Base-by-base conservation (phyloP, 495 filamentous ascomycete genomes). In the Penicillium cinerascens region DNA sequence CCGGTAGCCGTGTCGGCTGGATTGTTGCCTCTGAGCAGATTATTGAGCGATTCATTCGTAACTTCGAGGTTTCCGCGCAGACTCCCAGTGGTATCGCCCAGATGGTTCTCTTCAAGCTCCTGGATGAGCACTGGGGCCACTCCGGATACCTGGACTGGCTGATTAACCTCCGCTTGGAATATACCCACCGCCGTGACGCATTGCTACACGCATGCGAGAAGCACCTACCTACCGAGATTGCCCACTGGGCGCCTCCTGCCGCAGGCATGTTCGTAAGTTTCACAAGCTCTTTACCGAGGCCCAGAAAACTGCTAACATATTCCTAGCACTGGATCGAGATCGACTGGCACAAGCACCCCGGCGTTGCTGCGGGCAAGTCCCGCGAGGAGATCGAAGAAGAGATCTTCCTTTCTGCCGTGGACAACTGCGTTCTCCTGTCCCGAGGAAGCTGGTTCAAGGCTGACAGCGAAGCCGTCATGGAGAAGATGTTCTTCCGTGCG, bases 231-330 rank as follows among this genome's bases (percentile, higher is more conserved):
- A 66, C 65, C 21, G 85, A 89, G 42, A 73, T 98, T 39, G 87
- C 88, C 11, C 87, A 82, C 70, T 98, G 93, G 95, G 79, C 69
- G 33, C 74, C 87, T 6, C 92, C 93, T 2, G 77, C 79, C 33
- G 92, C 93, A n/a, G 93, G 93, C 63, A 98, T 98, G 93, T 98
- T 98, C 79, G 87, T 90, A 71, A 78, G 86, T 86, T 46, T 40
- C 47, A 11, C 22, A 38, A 38, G 36, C 2, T 7, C 51, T 27
- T 20, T 25, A 8, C 50, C n/a, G 33, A 6, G 21, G 6, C 21
- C 40, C 13, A 11, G 22, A 33, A 6, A 27, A 22, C 42, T 37
- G 60, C 59, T 61, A 47, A 63, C 47, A 23, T 43, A 9, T 23
- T 5, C 53, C 49, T 35, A 88, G 85, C 86, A 89, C 63, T 97